These are phyloP conservation scores for Simplicillium aogashimaense DNA, from an alignment of 2,329 filamentous ascomycete genomes.

Conservation along the genomic window DNA sequence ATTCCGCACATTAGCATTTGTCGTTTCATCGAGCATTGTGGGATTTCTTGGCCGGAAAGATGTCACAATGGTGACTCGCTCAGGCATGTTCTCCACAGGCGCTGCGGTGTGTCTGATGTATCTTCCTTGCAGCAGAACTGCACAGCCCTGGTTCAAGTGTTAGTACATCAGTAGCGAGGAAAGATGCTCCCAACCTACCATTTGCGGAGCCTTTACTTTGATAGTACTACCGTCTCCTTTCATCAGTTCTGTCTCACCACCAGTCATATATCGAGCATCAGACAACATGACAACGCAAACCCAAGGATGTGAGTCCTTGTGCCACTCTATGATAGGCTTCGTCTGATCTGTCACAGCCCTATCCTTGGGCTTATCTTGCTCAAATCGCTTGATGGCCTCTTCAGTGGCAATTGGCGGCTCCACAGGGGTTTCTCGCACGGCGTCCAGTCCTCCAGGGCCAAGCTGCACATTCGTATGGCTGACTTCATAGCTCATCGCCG, in stretches of 20 bases:
- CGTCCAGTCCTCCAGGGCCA: constrained; percentile 10
- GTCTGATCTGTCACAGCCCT: constrained; percentile 10
- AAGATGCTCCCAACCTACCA: constrained; percentile 6
- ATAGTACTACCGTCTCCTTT: constrained; percentile 14
- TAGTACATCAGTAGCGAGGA: not conserved
- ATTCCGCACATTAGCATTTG: constrained; percentile 17
- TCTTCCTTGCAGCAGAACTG: constrained; percentile 32
- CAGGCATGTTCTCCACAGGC: constrained; percentile 26
- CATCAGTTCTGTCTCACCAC: constrained; percentile 22
- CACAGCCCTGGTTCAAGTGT: constrained; percentile 20
- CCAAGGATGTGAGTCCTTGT: constrained; percentile 39
- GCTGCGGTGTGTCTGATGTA: constrained; percentile 34
- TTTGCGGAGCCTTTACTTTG: constrained; percentile 14
- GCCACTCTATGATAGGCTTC: constrained; percentile 26
- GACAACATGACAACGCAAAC: constrained; percentile 42
- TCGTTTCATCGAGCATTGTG: constrained; percentile 26
- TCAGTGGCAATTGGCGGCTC: constrained; percentile 14
- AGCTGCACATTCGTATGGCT: constrained; percentile 44
- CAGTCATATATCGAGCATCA: constrained; percentile 34
- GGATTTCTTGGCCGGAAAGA: constrained; percentile 31
- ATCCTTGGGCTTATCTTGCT: constrained; percentile 9
- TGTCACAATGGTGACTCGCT: constrained; percentile 34
- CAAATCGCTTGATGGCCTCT: constrained; percentile 6
- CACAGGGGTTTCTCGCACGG: constrained; percentile 15
- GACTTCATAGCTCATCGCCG: constrained; percentile 46